Base-by-base conservation (phyloP, 1,284 basidiomycete species). In the Phylloporus sp. region DNA sequence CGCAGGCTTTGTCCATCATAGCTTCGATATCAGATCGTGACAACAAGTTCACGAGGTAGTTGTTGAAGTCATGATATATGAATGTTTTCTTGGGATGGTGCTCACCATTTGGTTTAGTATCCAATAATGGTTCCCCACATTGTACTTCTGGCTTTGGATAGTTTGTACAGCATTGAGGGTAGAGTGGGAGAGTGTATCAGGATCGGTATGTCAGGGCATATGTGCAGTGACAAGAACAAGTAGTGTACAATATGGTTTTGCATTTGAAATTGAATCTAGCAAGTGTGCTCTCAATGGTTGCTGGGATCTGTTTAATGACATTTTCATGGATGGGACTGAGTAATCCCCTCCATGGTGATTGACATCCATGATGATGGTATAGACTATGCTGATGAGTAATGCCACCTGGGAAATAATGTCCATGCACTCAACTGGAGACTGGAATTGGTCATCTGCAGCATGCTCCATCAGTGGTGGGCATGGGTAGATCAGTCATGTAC, bases 191-290 rank as follows among this genome's bases (percentile, higher is more conserved):
- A 8, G 22, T 44, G 2, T 18, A 59, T 31, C 58, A 18, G 1
- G 29, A 1, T 1, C 3, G 8, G 24, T 56, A 60, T 1, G 47
- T 66, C 1, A 56, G 64, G 6, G 52, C 46, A 56, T 69, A 66
- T 4, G 49, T 69, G 31, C 59, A 68, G 34, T 69, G 64, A 26
- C 64, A 69, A 4, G 17, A 31, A 11, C 67, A 69, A 1, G 28
- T 24, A 5, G 64, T 54, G n/a, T 59, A 69, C 0, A 24, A 4
- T 18, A 58, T 40, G 0, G 56, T 66, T 24, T 61, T 64, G 20
- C 5, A 53, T 2, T 7, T 58, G 50, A 66, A 58, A 24, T 66
- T 42, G 2, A 69, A 57, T 29, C 28, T 50, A 4, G 51, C 6
- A 4, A 64, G 62, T 12, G 40, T 58, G 2, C 15, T 42, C 17